Percentiles rank a stretch among this genome's conserved stretches.
phyloP scores from a whole-genome alignment of 1,284 basidiomycete species.

The Fomitopsis pinicola region DNA sequence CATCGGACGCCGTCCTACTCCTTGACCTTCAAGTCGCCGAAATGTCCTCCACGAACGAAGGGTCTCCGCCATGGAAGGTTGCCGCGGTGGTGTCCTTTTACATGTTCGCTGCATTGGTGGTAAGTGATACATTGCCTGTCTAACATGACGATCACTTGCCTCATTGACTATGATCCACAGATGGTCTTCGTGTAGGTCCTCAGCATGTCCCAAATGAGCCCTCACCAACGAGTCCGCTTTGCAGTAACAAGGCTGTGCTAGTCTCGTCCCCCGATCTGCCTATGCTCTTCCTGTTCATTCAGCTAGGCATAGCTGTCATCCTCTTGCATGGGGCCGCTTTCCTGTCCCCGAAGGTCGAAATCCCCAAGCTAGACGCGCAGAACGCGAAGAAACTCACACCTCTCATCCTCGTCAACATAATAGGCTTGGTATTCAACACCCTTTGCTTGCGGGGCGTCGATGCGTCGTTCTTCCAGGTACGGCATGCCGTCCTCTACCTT shows the following conservation, averaged over 20 bases:
- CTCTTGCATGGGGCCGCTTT: conserved; percentile 52
- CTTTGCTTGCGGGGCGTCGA: conserved; percentile 73
- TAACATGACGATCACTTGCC: neutral
- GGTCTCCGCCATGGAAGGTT: conserved; percentile 42
- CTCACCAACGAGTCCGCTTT: neutral
- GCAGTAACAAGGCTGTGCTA: conserved; percentile 72
- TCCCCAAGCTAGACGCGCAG: conserved; percentile 48
- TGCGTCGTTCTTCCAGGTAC: conserved; percentile 72
- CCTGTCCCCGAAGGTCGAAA: conserved; percentile 45
- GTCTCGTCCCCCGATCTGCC: conserved; percentile 64
- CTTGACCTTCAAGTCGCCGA: neutral
- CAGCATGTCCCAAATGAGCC: neutral
- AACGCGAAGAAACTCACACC: conserved; percentile 57
- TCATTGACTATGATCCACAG: conserved; percentile 26
- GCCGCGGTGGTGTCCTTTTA: conserved; percentile 73
- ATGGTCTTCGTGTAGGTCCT: conserved; percentile 62
- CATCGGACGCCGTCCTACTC: neutral
- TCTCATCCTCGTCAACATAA: conserved; percentile 62
- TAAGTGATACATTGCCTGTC: conserved; percentile 31
- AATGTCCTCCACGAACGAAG: conserved; percentile 24
- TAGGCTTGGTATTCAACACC: conserved; percentile 75
- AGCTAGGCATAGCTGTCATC: conserved; percentile 64
- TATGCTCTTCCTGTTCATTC: conserved; percentile 64
- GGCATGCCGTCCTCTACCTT: conserved; percentile 4
- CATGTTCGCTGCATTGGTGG: conserved; percentile 69